phyloP scores from a whole-genome alignment of 345 rosid species.

The Punica granatum region DNA sequence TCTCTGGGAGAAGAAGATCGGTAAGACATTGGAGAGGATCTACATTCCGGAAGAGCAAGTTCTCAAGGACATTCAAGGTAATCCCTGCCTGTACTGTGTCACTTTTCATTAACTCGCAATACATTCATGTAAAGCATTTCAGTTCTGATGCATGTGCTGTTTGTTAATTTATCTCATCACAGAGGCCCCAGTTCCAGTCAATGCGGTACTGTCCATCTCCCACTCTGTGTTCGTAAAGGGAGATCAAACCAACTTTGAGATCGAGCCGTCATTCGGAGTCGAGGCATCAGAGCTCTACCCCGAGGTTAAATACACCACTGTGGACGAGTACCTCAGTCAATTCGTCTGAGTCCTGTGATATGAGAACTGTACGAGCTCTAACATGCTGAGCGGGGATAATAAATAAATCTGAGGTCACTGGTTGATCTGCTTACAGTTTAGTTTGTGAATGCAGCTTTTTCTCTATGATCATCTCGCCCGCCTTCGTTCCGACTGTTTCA shows the following conservation, averaged over 20 bases:
- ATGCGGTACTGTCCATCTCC: not conserved
- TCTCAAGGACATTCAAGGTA: conserved; percentile 7
- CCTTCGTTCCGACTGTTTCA: too few relatives aligned
- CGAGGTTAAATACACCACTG: conserved; percentile 4
- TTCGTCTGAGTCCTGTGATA: conserved; percentile 3
- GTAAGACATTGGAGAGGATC: conserved; percentile 8
- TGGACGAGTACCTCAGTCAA: conserved; percentile 7
- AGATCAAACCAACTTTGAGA: conserved; percentile 10
- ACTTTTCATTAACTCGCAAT: too few relatives aligned
- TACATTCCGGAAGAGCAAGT: conserved; percentile 7
- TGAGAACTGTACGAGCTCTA: too few relatives aligned
- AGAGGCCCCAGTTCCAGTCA: conserved; percentile 1
- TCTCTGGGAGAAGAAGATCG: conserved; percentile 15
- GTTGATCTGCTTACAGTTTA: too few relatives aligned
- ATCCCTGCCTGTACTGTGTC: too few relatives aligned
- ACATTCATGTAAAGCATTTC: too few relatives aligned
- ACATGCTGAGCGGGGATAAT: too few relatives aligned
- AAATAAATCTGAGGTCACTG: too few relatives aligned
- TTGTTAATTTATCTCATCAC: not conserved
- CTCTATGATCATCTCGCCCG: too few relatives aligned
- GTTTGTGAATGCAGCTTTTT: too few relatives aligned
- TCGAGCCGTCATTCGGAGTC: conserved; percentile 8
- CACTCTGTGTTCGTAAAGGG: conserved; percentile 11
- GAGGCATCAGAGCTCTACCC: conserved; percentile 19
- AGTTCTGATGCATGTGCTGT: not conserved